Evolutionary conservation across 306 rosid species (phyloP).

Genomic region (Corylus heterophylla): DNA sequence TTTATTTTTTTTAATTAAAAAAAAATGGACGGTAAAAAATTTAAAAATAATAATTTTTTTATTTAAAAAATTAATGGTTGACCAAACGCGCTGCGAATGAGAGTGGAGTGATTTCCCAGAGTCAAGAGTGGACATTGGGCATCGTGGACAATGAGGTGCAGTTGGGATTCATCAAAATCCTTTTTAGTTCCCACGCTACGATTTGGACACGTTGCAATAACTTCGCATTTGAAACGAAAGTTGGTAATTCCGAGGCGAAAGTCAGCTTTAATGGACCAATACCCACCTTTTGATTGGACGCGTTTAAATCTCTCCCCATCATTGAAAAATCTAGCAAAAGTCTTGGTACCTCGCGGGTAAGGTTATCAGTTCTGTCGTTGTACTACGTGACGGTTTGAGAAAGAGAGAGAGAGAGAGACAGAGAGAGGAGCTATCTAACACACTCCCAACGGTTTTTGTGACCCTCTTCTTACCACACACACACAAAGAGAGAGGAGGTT

Average conservation of each 20-base stretch:
- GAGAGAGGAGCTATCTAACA: neutral
- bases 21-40: too few species aligned
- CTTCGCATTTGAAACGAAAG: neutral
- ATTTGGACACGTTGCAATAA: neutral
- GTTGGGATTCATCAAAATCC: neutral
- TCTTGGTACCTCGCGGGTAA: neutral
- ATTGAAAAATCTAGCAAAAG: neutral
- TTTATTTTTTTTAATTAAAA: too few species aligned
- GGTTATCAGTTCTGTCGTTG: neutral
- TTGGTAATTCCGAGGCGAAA: neutral
- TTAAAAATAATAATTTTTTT: too few species aligned
- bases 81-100: neutral
- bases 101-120: too few species aligned
- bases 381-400: slow-evolving; percentile 22
- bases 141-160: neutral
- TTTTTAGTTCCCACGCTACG: neutral
- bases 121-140: neutral
- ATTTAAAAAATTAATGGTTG: too few species aligned
- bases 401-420: neutral
- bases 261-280: slow-evolving; percentile 2
- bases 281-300: neutral
- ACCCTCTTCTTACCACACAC: neutral
- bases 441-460: slow-evolving; percentile 30
- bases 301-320: neutral
- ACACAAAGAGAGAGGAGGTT: slow-evolving; percentile 1